phyloP scores from a whole-genome alignment of 768 basidiomycete genomes.

The Leucocoprinus leucothites region DNA sequence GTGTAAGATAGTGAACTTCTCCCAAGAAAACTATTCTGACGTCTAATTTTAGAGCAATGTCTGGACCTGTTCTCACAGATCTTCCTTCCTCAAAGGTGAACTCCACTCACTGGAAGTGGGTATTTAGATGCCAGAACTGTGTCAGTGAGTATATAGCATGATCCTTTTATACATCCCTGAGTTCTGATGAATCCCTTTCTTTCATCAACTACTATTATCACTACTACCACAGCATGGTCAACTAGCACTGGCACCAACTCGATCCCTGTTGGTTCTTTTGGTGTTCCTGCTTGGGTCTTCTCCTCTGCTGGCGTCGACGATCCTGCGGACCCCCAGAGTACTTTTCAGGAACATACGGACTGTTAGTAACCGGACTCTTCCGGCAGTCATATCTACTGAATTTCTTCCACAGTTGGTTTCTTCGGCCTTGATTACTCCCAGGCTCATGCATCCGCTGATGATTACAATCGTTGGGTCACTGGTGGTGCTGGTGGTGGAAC shows the following conservation, averaged over 20 bases:
- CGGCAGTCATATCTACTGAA: not conserved
- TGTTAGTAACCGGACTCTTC: conserved; percentile 22
- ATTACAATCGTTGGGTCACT: conserved; percentile 47
- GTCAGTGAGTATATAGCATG: conserved; percentile 36
- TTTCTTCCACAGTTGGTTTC: conserved; percentile 47
- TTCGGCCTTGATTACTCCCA: conserved; percentile 47
- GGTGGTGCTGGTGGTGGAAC: conserved; percentile 42
- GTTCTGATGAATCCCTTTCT: not conserved
- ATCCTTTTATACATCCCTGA: not conserved
- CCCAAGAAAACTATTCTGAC: not conserved
- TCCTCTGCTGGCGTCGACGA: conserved; percentile 41
- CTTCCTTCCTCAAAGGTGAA: conserved; percentile 50
- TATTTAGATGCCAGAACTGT: conserved; percentile 66
- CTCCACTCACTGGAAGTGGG: conserved; percentile 65
- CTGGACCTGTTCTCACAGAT: conserved; percentile 50
- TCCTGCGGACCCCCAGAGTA: conserved; percentile 48
- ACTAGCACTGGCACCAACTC: conserved; percentile 33
- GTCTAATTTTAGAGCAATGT: conserved; percentile 30
- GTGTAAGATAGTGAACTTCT: conserved; percentile 27
- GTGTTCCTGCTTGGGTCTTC: conserved; percentile 51
- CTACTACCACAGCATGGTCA: conserved; percentile 30
- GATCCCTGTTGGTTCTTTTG: conserved; percentile 30
- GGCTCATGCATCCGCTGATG: conserved; percentile 41
- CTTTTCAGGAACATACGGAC: conserved; percentile 51
- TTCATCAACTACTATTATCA: not conserved